phyloP scores from a whole-genome alignment of 108 stramenopile species.

The Conticribra guillardii region DNA sequence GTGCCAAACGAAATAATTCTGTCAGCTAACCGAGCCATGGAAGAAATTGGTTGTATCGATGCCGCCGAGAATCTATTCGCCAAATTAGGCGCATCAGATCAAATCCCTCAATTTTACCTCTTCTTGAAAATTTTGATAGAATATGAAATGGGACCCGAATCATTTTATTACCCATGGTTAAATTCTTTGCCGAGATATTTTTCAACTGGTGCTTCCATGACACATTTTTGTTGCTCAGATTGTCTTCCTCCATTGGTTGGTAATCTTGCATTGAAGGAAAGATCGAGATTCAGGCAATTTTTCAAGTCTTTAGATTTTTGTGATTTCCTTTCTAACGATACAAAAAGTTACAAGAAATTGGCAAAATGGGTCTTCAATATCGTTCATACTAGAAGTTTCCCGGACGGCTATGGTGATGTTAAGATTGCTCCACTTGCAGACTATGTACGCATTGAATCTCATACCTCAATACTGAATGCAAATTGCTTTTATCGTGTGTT shows the following conservation, averaged over 20 bases:
- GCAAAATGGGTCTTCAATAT: constrained; percentile 65
- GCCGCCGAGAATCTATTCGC: constrained; percentile 42
- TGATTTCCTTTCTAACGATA: constrained; percentile 12
- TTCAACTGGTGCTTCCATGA: constrained; percentile 39
- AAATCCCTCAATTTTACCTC: constrained; percentile 33
- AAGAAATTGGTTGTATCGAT: constrained; percentile 50
- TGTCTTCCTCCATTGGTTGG: constrained; percentile 41
- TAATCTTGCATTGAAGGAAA: constrained; percentile 22
- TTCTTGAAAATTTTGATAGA: constrained; percentile 40
- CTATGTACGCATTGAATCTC: neutral
- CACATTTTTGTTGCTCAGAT: constrained; percentile 31
- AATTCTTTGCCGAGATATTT: constrained; percentile 33
- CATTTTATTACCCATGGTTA: constrained; percentile 28
- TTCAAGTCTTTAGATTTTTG: neutral
- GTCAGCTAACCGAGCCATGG: constrained; percentile 36
- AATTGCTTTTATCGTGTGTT: too few species aligned
- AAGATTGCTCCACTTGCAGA: constrained; percentile 23
- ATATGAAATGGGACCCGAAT: constrained; percentile 27
- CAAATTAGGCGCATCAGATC: constrained; percentile 7
- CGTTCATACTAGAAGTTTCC: constrained; percentile 46
- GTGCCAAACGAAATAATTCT: constrained; percentile 55
- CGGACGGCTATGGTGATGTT: neutral
- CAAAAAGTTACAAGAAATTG: constrained; percentile 36
- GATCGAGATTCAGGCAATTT: constrained; percentile 19
- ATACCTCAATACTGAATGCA: too few species aligned